phyloP scores from a whole-genome alignment of 2,329 filamentous ascomycete genomes.

The Rutstroemia sp. region DNA sequence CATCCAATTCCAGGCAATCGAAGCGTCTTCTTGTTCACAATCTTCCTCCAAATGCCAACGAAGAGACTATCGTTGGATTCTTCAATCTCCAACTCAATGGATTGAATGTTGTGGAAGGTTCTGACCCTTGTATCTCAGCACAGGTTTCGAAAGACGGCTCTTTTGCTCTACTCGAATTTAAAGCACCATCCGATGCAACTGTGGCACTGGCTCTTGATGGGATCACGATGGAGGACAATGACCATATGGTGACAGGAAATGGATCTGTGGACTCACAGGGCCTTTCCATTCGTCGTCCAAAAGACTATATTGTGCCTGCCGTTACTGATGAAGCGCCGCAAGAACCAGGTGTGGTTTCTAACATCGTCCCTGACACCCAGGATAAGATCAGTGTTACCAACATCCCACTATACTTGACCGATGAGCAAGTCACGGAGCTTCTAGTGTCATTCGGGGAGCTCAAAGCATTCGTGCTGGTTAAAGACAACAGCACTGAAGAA shows the following conservation, averaged over 20 bases:
- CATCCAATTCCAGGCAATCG: constrained; percentile 86
- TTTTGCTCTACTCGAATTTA: constrained; percentile 89
- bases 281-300: constrained; percentile 76
- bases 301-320: constrained; percentile 92
- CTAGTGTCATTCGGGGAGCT: constrained; percentile 86
- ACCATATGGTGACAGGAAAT: constrained; percentile 40
- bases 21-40: constrained; percentile 89
- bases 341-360: constrained; percentile 70
- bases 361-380: constrained; percentile 78
- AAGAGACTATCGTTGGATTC: constrained; percentile 72
- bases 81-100: constrained; percentile 97
- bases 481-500: constrained; percentile 77
- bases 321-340: constrained; percentile 65
- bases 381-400: constrained; percentile 94
- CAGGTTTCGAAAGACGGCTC: constrained; percentile 72
- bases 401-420: constrained; percentile 78
- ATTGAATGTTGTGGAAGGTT: constrained; percentile 80
- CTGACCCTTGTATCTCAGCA: constrained; percentile 77
- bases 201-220: constrained; percentile 86
- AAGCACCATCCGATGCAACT: constrained; percentile 78
- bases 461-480: constrained; percentile 85
- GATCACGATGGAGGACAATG: constrained; percentile 74
- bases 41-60: constrained; percentile 62
- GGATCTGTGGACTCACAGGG: constrained; percentile 46
- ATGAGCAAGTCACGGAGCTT: constrained; percentile 87